Conservation (phyloP, 768 basidiomycete genomes). For the Podaxis pistillaris region DNA sequence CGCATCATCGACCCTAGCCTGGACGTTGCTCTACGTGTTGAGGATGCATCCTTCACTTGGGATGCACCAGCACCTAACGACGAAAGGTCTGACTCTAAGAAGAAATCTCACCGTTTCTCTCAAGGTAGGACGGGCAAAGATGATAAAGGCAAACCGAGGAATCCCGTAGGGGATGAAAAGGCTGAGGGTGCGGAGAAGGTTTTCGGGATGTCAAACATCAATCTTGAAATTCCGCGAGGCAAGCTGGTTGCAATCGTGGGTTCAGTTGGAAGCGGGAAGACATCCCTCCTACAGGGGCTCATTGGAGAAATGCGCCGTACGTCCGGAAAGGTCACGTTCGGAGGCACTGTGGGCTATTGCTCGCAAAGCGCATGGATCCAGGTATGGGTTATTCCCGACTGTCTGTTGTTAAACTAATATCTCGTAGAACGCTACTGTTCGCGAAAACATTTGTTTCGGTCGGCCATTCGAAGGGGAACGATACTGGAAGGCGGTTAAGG, state of each 20-base stretch:
- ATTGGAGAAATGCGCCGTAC: constrained; percentile 83
- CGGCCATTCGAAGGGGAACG: constrained; percentile 75
- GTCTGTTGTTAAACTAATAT: constrained; percentile 8
- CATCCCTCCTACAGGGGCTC: constrained; percentile 68
- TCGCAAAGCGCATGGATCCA: constrained; percentile 93
- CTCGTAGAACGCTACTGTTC: constrained; percentile 71
- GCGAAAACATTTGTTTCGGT: constrained; percentile 90
- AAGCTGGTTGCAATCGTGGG: constrained; percentile 85
- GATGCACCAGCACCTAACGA: constrained; percentile 66
- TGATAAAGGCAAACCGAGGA: constrained; percentile 9
- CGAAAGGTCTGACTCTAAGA: constrained; percentile 28
- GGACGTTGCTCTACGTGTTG: constrained; percentile 64
- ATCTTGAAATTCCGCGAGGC: constrained; percentile 69
- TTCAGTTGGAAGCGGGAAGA: constrained; percentile 72
- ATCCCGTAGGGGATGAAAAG: constrained; percentile 13
- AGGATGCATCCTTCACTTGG: constrained; percentile 81
- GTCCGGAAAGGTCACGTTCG: constrained; percentile 64
- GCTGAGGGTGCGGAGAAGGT: constrained; percentile 37
- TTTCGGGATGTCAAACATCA: constrained; percentile 66
- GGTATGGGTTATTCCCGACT: constrained; percentile 27
- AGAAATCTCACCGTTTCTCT: constrained; percentile 24
- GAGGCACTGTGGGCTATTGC: constrained; percentile 79
- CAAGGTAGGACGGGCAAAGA: constrained; percentile 16
- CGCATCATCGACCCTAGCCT: constrained; percentile 52
- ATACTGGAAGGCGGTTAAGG: constrained; percentile 79